phyloP scores from a whole-genome alignment of 2,329 filamentous ascomycete genomes.

The Fusarium verrucosum region DNA sequence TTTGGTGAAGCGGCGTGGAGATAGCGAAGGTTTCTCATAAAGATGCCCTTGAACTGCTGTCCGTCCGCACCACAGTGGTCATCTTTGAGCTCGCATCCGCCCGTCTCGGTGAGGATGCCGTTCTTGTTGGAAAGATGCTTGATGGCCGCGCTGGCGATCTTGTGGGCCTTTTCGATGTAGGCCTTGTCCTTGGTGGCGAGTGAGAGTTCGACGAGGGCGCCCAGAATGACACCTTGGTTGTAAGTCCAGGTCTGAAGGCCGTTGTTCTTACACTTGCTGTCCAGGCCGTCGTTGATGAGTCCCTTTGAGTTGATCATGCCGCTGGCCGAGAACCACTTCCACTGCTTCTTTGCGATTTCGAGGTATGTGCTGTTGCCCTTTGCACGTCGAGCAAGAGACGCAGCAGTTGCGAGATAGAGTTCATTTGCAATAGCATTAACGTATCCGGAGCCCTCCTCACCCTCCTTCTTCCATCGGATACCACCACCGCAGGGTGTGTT shows the following conservation, averaged over 20 bases:
- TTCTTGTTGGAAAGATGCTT: slow-evolving; percentile 53
- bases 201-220: slow-evolving; percentile 62
- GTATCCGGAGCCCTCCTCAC: slow-evolving; percentile 47
- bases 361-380: slow-evolving; percentile 54
- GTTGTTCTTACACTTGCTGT: slow-evolving; percentile 61
- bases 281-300: slow-evolving; percentile 65
- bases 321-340: slow-evolving; percentile 61
- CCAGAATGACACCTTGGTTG: slow-evolving; percentile 68
- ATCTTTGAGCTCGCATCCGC: slow-evolving; percentile 47
- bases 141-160: slow-evolving; percentile 64
- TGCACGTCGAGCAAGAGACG: slow-evolving; percentile 62
- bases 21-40: slow-evolving; percentile 70
- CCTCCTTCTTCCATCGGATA: slow-evolving; percentile 65
- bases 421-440: slow-evolving; percentile 68
- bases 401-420: slow-evolving; percentile 63
- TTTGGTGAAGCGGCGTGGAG: slow-evolving; percentile 63
- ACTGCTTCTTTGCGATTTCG: slow-evolving; percentile 59
- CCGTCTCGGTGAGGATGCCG: slow-evolving; percentile 56
- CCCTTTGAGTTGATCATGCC: slow-evolving; percentile 62
- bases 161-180: slow-evolving; percentile 55
- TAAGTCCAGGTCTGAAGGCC: slow-evolving; percentile 61
- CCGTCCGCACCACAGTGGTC: slow-evolving; percentile 58
- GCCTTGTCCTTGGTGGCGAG: slow-evolving; percentile 53
- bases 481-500: slow-evolving; percentile 61
- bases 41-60: slow-evolving; percentile 77